Conservation (phyloP, 2,329 filamentous ascomycete genomes). For the Ambrosiella beaveri region DNA sequence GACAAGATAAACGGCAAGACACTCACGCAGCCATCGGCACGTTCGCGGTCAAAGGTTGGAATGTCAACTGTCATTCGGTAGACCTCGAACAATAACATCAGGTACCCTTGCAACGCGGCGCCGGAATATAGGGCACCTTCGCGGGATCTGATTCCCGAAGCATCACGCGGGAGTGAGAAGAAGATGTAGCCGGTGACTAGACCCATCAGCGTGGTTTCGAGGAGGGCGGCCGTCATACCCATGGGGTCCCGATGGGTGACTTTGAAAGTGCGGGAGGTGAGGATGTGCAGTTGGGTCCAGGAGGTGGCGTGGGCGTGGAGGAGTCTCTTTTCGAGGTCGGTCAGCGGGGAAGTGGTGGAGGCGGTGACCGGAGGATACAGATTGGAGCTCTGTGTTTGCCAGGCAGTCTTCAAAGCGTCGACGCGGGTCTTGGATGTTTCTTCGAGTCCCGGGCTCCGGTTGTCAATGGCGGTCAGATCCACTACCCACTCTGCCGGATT, state of each 20-base stretch:
- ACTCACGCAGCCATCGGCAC: conserved; percentile 53
- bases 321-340: conserved; percentile 13
- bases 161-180: conserved; percentile 43
- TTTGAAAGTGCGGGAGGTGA: conserved; percentile 52
- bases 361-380: conserved; percentile 5
- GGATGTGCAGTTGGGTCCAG: conserved; percentile 42
- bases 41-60: conserved; percentile 57
- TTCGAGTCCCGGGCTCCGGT: conserved; percentile 50
- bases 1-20: conserved; percentile 54
- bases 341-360: neutral
- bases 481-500: conserved; percentile 66
- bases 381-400: conserved; percentile 26
- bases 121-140: conserved; percentile 58
- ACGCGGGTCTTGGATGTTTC: conserved; percentile 40
- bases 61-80: conserved; percentile 63
- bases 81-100: conserved; percentile 59
- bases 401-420: conserved; percentile 40
- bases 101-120: conserved; percentile 55
- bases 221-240: conserved; percentile 51
- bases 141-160: conserved; percentile 55
- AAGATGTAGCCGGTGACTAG: conserved; percentile 60
- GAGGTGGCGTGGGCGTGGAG: conserved; percentile 35
- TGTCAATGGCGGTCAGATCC: conserved; percentile 58
- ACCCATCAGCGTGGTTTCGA: conserved; percentile 55
- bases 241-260: conserved; percentile 62